A percentile compares a stretch with the other conserved stretches of the same genome.
Evolutionary conservation across 805 yeast genomes (phyloP).

Genomic region (Candida ovalis): DNA sequence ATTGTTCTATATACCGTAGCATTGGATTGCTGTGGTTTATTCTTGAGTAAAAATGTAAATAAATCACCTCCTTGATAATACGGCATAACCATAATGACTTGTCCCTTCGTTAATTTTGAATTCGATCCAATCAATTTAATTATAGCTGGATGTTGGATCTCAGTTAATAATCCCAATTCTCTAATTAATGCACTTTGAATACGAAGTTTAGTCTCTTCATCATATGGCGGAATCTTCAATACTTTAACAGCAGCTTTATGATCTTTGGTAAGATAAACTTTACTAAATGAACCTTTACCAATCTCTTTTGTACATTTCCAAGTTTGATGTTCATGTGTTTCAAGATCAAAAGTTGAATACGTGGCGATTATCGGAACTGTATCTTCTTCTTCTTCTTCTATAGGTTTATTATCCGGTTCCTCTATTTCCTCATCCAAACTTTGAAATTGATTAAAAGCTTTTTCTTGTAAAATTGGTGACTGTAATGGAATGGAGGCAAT

Average conservation of each 20-base stretch:
- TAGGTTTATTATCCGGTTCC: not conserved
- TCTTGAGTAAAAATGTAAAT: constrained; percentile 52
- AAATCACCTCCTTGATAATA: constrained; percentile 85
- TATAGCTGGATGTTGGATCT: constrained; percentile 64
- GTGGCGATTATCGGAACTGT: not conserved
- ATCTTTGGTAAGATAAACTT: constrained; percentile 47
- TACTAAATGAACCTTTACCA: constrained; percentile 70
- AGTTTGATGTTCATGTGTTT: constrained; percentile 14
- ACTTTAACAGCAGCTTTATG: constrained; percentile 67
- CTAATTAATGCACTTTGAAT: constrained; percentile 63
- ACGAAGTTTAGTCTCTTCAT: constrained; percentile 41
- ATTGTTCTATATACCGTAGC: constrained; percentile 54
- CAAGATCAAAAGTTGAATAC: constrained; percentile 10
- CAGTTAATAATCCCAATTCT: constrained; percentile 64
- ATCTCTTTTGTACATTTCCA: constrained; percentile 41
- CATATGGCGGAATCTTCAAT: constrained; percentile 34
- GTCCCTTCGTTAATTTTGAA: constrained; percentile 26
- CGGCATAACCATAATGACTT: constrained; percentile 56
- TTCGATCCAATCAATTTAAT: constrained; percentile 55
- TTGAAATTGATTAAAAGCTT: constrained; percentile 7
- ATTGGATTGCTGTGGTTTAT: constrained; percentile 29
- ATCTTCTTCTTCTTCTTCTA: constrained; percentile 6
- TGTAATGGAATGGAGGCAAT: constrained; percentile 27
- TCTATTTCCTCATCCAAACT: constrained; percentile 5
- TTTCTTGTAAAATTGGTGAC: constrained; percentile 17